Conservation (phyloP, 441 rosid genomes). For the Populus hybrid region DNA sequence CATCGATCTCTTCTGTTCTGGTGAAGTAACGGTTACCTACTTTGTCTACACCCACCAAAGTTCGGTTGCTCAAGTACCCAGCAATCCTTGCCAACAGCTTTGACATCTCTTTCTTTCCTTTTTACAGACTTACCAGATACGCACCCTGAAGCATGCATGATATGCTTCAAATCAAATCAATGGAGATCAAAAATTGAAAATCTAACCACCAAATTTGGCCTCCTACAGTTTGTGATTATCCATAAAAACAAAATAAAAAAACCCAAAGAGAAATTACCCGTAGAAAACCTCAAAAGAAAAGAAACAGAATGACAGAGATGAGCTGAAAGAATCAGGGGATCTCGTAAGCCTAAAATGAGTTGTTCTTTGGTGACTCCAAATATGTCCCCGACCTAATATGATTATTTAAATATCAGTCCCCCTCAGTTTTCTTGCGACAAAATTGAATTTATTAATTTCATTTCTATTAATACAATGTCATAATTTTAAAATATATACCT, state of each 20-base stretch:
- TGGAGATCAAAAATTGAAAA: background rate
- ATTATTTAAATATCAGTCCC: background rate
- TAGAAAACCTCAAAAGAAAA: background rate
- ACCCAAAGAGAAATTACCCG: background rate
- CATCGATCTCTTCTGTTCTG: conserved; percentile 75
- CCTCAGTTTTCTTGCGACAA: background rate
- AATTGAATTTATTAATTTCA: background rate
- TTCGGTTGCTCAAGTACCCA: conserved; percentile 58
- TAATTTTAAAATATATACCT: background rate
- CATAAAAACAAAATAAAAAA: too few relatives aligned
- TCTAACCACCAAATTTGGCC: too few relatives aligned
- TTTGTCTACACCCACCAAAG: conserved; percentile 57
- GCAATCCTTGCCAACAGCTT: conserved; percentile 64
- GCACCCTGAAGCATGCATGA: background rate
- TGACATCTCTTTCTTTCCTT: conserved; percentile 43
- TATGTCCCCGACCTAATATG: background rate
- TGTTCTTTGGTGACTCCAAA: too few relatives aligned
- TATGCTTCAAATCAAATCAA: too few relatives aligned
- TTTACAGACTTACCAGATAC: background rate
- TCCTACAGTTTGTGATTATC: too few relatives aligned
- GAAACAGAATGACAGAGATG: background rate
- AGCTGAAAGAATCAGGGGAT: background rate
- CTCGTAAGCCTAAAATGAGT: background rate
- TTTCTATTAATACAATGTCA: too few relatives aligned
- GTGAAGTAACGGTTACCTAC: conserved; percentile 82